Evolutionary conservation across 169 alveolate genomes (phyloP), one percentile per base, ranked within the genome.

Genomic region (Cryptosporidium felis): DNA sequence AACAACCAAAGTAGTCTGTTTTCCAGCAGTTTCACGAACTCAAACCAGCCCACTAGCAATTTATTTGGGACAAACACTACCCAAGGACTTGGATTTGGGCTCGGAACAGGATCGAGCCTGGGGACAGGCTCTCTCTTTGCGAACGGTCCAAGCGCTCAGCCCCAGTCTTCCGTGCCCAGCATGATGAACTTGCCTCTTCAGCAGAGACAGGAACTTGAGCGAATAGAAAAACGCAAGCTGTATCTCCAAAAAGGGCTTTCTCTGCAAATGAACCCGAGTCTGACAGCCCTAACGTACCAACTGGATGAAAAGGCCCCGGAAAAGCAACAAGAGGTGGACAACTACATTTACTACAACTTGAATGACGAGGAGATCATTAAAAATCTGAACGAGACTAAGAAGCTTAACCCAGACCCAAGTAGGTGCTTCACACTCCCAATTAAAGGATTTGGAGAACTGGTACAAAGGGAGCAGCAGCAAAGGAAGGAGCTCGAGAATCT

Each of bases 261-360:
- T 1, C 23, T 53, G 5, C 81, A 65, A 46, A 74, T 49, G 56
- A 74, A 49, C 32, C 74, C 85, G 0, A 58, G 60, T 10, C 51
- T 74, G 85, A 74, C 53, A n/a, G 85, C 85, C 21, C 28, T 74
- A 3, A 74, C 85, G 2, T 74, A 74, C 46, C 85, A 74, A 34
- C 42, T 74, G 36, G 85, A 74, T 36, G 67, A 56, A n/a, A 74
- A 74, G 28, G 85, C 85, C 9, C 42, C 38, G 44, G 85, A 74
- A 56, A 74, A 74, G 53, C 85, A 74, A 34, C 85, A 74, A 41
- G 85, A 74, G 23, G 85, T 74, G 1, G 85, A 74, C 23, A 74
- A 74, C 36, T 74, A 51, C 21, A 74, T 74, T 5, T 74, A 74
- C 14, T 74, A 74, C 21, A 74, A 74, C 34, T 53, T 74, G 59